phyloP scores from a whole-genome alignment of 306 rosid genomes.

The Cicer yamashitae region DNA sequence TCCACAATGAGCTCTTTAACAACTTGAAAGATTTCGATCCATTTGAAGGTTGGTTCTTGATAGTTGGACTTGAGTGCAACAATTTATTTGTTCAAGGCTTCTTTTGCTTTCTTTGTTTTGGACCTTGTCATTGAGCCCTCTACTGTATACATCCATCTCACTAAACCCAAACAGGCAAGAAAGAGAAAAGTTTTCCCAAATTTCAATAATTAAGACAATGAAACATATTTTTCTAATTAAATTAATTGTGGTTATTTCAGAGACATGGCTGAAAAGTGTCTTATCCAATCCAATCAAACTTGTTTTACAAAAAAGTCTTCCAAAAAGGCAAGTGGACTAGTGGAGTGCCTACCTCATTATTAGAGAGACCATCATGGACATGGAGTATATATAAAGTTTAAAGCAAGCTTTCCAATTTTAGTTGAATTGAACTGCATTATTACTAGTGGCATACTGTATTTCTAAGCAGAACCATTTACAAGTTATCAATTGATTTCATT shows the following conservation, averaged over 20 bases:
- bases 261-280: background rate
- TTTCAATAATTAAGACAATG: background rate
- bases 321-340: background rate
- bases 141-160: background rate
- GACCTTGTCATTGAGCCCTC: background rate
- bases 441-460: background rate
- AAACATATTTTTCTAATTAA: too few species aligned
- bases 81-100: background rate
- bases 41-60: too few species aligned
- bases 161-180: background rate
- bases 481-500: background rate
- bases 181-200: background rate
- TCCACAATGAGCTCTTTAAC: too few species aligned
- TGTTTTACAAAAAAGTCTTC: constrained; percentile 11
- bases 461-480: background rate
- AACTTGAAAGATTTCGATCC: too few species aligned
- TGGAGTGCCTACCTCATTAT: background rate
- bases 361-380: background rate
- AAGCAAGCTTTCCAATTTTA: background rate
- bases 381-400: background rate
- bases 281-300: background rate
- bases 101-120: background rate
- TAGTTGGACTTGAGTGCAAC: too few species aligned
- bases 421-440: background rate
- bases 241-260: background rate